Conservation (phyloP, 1,284 basidiomycete species). For the Ganoderma lucidum region DNA sequence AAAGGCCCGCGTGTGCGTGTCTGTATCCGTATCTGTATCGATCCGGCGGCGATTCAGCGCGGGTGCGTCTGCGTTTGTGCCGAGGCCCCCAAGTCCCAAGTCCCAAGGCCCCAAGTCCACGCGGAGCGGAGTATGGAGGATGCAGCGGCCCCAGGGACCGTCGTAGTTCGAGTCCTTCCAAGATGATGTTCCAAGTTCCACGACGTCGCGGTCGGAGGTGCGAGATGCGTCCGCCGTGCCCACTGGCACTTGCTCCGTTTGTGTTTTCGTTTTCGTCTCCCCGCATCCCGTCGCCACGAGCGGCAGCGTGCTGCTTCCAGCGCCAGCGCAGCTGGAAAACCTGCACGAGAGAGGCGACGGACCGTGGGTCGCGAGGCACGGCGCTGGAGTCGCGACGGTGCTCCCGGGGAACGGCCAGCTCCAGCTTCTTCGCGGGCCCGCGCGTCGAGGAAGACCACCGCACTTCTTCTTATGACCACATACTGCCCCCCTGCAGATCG, state of each 20-base stretch:
- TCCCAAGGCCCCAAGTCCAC: no score
- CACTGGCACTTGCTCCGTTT: neutral
- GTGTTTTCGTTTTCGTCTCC: neutral
- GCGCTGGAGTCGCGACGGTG: no score
- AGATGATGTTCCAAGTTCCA: neutral
- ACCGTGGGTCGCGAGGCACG: neutral
- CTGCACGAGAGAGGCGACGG: neutral
- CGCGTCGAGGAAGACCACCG: no score
- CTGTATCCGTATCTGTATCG: no score
- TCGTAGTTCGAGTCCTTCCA: no score
- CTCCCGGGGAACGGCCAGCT: no score
- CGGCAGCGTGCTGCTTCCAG: neutral
- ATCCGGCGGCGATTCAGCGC: neutral
- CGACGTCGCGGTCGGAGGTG: neutral
- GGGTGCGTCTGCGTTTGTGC: neutral
- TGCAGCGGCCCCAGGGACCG: neutral
- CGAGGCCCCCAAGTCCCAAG: no score
- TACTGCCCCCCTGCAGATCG: neutral
- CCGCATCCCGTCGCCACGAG: neutral
- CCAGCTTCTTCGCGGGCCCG: no score
- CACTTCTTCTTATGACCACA: no score
- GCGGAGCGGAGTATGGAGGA: no score
- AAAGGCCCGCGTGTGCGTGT: no score
- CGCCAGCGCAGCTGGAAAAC: neutral
- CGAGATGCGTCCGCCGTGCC: neutral